A percentile compares a stretch with the other conserved stretches of the same genome.
These are phyloP conservation scores for Cutaneotrichosporon spelunceum DNA, from an alignment of 1,284 basidiomycete genomes.

Conservation along the genomic window DNA sequence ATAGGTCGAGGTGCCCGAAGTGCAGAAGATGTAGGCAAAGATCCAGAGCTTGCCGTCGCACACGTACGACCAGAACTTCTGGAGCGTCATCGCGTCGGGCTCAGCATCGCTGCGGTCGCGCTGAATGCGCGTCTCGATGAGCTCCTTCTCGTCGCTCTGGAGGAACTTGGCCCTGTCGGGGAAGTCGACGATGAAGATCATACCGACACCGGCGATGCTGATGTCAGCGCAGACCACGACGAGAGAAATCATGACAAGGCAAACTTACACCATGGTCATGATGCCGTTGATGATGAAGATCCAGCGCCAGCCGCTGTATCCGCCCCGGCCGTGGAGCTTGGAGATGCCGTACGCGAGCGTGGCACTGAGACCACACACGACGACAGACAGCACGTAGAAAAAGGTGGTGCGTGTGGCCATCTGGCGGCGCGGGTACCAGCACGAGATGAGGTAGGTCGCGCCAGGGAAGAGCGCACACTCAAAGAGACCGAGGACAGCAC, in stretches of 20 bases:
- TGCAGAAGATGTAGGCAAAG: constrained; percentile 50
- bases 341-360: constrained; percentile 16
- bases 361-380: constrained; percentile 17
- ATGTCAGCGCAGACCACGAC: neutral
- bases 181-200: constrained; percentile 20
- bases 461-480: constrained; percentile 47
- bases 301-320: constrained; percentile 19
- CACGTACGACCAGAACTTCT: constrained; percentile 44
- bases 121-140: constrained; percentile 18
- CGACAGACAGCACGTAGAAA: constrained; percentile 16
- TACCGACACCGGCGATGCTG: constrained; percentile 7
- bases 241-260: no score
- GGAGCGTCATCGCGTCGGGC: constrained; percentile 47
- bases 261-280: constrained; percentile 11
- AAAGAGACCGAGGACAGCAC: constrained; percentile 50
- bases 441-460: constrained; percentile 52
- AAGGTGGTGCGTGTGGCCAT: constrained; percentile 37
- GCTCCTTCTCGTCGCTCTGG: constrained; percentile 8
- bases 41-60: constrained; percentile 53
- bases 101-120: constrained; percentile 43
- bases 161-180: constrained; percentile 23
- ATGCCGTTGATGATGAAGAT: constrained; percentile 18
- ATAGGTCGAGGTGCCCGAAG: constrained; percentile 21
- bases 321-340: constrained; percentile 13
- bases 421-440: constrained; percentile 54